Conservation (phyloP, 768 basidiomycete genomes). For the Phylloporus scabripes region DNA sequence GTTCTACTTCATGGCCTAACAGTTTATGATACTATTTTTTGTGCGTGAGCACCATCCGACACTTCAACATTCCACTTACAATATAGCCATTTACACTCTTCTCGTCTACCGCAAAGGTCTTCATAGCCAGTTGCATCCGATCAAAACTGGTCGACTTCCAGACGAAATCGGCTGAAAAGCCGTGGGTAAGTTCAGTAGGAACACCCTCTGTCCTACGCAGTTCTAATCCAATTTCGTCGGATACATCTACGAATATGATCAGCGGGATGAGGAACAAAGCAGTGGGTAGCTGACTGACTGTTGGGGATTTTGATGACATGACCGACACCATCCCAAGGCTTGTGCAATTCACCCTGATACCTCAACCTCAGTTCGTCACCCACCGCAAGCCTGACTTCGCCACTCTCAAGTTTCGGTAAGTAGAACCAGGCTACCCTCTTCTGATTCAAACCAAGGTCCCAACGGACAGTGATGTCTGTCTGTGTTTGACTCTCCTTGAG, state of each 20-base stretch:
- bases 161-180: conserved; percentile 97
- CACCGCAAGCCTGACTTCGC: conserved; percentile 93
- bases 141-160: conserved; percentile 99
- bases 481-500: conserved; percentile 99
- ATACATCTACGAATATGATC: conserved; percentile 63
- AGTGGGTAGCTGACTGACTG: conserved; percentile 50
- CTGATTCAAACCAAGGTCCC: conserved; percentile 98
- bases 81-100: conserved; percentile 99
- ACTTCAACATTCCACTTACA: conserved; percentile 42
- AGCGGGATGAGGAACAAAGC: neutral
- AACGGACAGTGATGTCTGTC: conserved; percentile 90
- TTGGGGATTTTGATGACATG: conserved; percentile 99
- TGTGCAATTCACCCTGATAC: conserved; percentile 85
- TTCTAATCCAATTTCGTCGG: conserved; percentile 96
- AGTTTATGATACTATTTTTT: conserved; percentile 87
- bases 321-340: conserved; percentile 95
- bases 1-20: conserved; percentile 95
- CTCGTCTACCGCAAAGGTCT: conserved; percentile 98
- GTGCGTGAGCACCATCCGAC: conserved; percentile 1
- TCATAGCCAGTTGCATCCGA: conserved; percentile 99
- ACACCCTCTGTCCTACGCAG: conserved; percentile 87
- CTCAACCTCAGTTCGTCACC: conserved; percentile 92
- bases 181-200: conserved; percentile 89
- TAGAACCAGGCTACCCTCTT: conserved; percentile 98
- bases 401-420: conserved; percentile 95